phyloP scores from a whole-genome alignment of 2,329 filamentous ascomycete genomes.

The Trichoderma citrinoviride region DNA sequence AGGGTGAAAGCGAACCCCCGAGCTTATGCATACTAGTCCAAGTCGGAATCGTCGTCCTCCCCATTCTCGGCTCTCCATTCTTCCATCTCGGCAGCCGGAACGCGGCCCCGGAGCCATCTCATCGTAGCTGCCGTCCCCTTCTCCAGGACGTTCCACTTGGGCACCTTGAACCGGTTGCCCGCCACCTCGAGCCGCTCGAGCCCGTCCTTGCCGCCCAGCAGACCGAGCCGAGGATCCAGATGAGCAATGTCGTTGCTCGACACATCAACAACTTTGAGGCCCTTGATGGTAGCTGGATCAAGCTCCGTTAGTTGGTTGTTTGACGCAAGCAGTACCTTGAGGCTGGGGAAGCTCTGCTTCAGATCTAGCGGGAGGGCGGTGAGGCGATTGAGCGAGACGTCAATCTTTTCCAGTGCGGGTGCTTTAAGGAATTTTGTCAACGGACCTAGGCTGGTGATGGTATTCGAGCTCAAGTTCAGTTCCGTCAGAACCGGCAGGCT shows the following conservation, averaged over 20 bases:
- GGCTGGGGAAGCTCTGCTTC: slow-evolving; percentile 63
- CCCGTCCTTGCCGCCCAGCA: slow-evolving; percentile 63
- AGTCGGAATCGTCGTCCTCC: slow-evolving; percentile 34
- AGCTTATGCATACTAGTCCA: slow-evolving; percentile 20
- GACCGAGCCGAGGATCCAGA: slow-evolving; percentile 75
- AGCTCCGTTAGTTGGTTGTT: slow-evolving; percentile 79
- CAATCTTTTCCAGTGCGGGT: slow-evolving; percentile 70
- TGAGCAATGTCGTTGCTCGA: slow-evolving; percentile 83
- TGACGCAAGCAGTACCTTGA: slow-evolving; percentile 68
- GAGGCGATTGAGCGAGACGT: slow-evolving; percentile 81
- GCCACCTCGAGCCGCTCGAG: slow-evolving; percentile 70
- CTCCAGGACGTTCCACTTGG: slow-evolving; percentile 77
- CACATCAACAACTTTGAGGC: slow-evolving; percentile 73
- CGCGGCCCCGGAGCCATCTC: slow-evolving; percentile 74
- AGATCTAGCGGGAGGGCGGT: slow-evolving; percentile 63
- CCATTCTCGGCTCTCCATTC: slow-evolving; percentile 52
- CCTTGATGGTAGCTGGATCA: slow-evolving; percentile 68
- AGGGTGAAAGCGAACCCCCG: neutral
- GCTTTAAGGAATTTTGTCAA: slow-evolving; percentile 68
- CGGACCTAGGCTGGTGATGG: slow-evolving; percentile 66
- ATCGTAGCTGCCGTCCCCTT: slow-evolving; percentile 84
- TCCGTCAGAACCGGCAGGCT: slow-evolving; percentile 72
- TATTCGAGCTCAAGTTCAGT: slow-evolving; percentile 72
- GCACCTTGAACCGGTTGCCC: slow-evolving; percentile 85
- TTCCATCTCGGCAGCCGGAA: slow-evolving; percentile 61